Percentiles rank a stretch among this genome's conserved stretches.
Evolutionary conservation across 2,329 filamentous ascomycete genomes (phyloP).

Genomic region (Aspergillus sp.): DNA sequence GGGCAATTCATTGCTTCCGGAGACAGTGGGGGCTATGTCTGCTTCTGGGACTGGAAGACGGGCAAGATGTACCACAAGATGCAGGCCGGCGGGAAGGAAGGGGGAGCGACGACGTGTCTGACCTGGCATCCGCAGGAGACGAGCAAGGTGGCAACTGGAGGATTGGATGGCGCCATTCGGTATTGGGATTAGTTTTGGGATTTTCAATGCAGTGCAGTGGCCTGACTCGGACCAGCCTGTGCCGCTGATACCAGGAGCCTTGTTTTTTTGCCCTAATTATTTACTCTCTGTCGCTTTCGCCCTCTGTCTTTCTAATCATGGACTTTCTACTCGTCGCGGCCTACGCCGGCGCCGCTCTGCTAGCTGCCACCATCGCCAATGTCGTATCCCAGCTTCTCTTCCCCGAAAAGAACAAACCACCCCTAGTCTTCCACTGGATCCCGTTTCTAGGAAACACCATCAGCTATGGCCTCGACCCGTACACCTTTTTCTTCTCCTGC

Average conservation of each 20-base stretch:
- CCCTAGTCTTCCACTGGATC: conserved; percentile 71
- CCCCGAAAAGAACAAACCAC: conserved; percentile 67
- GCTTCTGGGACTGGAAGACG: conserved; percentile 99
- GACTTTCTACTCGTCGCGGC: background rate
- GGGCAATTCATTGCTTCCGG: conserved; percentile 84
- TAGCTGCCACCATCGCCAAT: background rate
- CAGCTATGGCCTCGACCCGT: conserved; percentile 49
- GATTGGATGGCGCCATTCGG: conserved; percentile 76
- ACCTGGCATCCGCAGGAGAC: conserved; percentile 98
- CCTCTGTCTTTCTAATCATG: background rate
- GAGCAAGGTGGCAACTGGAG: conserved; percentile 84
- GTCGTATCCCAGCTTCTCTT: conserved; percentile 54
- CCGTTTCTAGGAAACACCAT: conserved; percentile 44
- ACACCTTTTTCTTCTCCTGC: conserved; percentile 67
- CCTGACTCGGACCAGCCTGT: background rate
- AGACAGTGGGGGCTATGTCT: conserved; percentile 79
- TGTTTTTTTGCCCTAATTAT: background rate
- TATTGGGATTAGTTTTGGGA: conserved; percentile 68
- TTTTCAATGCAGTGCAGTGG: background rate
- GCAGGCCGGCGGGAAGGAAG: conserved; percentile 57
- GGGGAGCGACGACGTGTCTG: conserved; percentile 71
- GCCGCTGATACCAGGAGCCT: background rate
- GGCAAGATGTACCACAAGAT: conserved; percentile 99
- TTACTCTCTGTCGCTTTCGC: background rate
- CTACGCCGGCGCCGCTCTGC: background rate